Evolutionary conservation across 257 asterid genomes (phyloP).

Genomic region (Cordia subcordata): DNA sequence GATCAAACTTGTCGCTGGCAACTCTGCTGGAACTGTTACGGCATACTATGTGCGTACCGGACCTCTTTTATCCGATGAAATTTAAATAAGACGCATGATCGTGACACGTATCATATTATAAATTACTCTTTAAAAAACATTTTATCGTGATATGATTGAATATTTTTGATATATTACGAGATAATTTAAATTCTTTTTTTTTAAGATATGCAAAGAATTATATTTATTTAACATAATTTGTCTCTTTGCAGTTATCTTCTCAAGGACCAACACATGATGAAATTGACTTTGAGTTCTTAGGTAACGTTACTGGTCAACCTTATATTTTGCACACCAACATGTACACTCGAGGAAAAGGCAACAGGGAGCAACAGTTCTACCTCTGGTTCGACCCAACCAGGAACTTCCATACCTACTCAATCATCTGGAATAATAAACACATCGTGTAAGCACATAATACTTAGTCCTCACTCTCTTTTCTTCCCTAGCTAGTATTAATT

Average conservation of each 20-base stretch:
- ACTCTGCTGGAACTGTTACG: slow-evolving; percentile 71
- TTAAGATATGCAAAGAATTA: not conserved
- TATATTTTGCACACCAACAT: slow-evolving; percentile 75
- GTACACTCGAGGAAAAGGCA: slow-evolving; percentile 65
- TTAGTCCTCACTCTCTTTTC: not conserved
- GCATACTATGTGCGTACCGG: slow-evolving; percentile 48
- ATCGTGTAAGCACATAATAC: slow-evolving; percentile 47
- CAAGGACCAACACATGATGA: slow-evolving; percentile 78
- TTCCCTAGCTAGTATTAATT: not conserved
- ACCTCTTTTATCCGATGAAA: no score
- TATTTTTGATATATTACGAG: no score
- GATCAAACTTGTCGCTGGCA: slow-evolving; percentile 62
- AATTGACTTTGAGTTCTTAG: slow-evolving; percentile 80
- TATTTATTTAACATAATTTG: not conserved
- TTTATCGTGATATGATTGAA: no score
- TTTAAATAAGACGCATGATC: no score
- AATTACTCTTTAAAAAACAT: no score
- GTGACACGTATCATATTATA: no score
- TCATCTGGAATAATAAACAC: slow-evolving; percentile 59
- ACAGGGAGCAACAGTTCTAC: slow-evolving; percentile 74
- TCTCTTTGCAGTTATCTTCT: slow-evolving; percentile 59
- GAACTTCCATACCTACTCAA: slow-evolving; percentile 73
- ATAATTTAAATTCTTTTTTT: not conserved
- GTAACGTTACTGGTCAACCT: slow-evolving; percentile 66
- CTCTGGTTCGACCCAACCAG: slow-evolving; percentile 88